phyloP scores from a whole-genome alignment of 768 basidiomycete species.

The Vararia minispora region DNA sequence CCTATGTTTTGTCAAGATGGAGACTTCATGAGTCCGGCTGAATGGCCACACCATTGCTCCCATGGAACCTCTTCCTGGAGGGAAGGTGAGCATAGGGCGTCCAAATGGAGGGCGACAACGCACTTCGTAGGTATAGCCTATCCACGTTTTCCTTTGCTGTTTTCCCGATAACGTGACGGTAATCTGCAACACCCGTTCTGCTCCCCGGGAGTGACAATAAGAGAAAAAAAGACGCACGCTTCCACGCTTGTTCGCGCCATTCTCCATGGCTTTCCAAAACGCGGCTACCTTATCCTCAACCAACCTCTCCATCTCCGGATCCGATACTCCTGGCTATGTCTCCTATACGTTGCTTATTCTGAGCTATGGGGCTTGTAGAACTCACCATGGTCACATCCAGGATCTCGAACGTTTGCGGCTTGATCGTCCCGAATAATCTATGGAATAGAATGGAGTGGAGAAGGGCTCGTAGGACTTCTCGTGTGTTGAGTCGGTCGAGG shows the following conservation, averaged over 20 bases:
- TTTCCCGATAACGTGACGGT: conserved; percentile 69
- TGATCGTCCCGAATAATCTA: conserved; percentile 69
- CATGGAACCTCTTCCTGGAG: conserved; percentile 69
- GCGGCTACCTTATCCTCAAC: conserved; percentile 66
- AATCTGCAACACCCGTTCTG: conserved; percentile 31
- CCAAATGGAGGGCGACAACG: background rate
- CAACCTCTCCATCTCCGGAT: conserved; percentile 58
- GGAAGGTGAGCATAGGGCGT: background rate
- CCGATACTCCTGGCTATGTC: conserved; percentile 63
- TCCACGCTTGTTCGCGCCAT: conserved; percentile 47
- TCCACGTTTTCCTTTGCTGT: conserved; percentile 70
- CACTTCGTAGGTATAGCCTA: conserved; percentile 43
- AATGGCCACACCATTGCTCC: conserved; percentile 61
- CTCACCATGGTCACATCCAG: conserved; percentile 78
- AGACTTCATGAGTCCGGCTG: background rate
- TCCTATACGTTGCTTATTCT: background rate
- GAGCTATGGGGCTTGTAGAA: background rate
- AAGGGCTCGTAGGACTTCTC: conserved; percentile 64
- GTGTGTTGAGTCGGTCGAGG: conserved; percentile 59
- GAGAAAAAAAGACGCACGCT: conserved; percentile 32
- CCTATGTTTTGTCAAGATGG: conserved; percentile 29
- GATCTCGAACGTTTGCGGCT: conserved; percentile 66
- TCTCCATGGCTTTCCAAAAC: conserved; percentile 73
- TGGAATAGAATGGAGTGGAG: conserved; percentile 82
- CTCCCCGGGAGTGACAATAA: background rate